These are phyloP conservation scores for Dimocarpus longan DNA, from an alignment of 345 rosid genomes.

Conservation along the genomic window DNA sequence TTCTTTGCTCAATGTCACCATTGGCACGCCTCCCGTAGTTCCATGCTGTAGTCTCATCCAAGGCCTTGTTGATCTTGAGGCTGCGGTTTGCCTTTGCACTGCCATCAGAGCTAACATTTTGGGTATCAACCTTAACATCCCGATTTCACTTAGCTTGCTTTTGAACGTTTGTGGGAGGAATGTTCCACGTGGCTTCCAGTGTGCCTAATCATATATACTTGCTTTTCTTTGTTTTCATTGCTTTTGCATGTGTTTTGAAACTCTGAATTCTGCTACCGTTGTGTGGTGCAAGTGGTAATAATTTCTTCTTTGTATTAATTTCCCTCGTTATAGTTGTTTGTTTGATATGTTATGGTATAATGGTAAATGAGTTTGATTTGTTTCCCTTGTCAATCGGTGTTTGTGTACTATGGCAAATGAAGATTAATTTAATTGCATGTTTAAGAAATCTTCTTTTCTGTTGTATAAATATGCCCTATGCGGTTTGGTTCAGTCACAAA, in stretches of 20 bases:
- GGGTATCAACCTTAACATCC: constrained; percentile 48
- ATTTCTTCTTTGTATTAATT: neutral
- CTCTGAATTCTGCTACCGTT: neutral
- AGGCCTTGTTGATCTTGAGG: constrained; percentile 54
- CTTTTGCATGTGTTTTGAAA: constrained; percentile 7
- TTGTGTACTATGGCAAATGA: neutral
- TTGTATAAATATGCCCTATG: neutral
- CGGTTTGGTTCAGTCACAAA: neutral
- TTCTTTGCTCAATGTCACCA: constrained; percentile 37
- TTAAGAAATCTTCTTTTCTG: neutral
- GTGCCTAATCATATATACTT: constrained; percentile 28
- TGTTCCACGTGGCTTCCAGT: constrained; percentile 42
- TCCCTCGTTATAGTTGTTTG: neutral
- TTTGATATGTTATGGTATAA: neutral
- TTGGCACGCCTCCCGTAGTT: constrained; percentile 44
- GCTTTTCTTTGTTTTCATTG: neutral
- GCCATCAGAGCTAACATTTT: constrained; percentile 49
- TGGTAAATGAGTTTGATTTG: neutral
- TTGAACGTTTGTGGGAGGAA: constrained; percentile 45
- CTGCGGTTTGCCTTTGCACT: constrained; percentile 62
- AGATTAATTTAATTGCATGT: neutral
- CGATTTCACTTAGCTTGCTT: constrained; percentile 44
- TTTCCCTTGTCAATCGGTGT: neutral
- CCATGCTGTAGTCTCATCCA: constrained; percentile 47
- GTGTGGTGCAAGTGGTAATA: neutral